These are phyloP conservation scores for Prunus mume DNA, from an alignment of 306 rosid genomes.

Conservation along the genomic window DNA sequence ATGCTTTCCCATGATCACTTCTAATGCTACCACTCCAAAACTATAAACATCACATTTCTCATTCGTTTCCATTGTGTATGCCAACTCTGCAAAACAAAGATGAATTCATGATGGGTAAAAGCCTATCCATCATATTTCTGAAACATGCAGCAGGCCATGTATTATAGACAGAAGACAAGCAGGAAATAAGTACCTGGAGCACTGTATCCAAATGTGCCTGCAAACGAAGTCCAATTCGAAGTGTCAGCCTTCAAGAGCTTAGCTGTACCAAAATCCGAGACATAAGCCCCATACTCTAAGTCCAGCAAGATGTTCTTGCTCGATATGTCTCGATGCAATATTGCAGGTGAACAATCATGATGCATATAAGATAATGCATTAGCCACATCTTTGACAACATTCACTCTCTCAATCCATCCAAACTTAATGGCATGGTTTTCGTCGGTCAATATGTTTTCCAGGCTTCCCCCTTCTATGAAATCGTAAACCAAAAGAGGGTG, in stretches of 20 bases:
- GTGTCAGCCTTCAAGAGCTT: conserved; percentile 17
- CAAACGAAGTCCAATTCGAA: conserved; percentile 4
- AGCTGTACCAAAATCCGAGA: conserved; percentile 18
- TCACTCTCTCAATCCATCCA: conserved; percentile 20
- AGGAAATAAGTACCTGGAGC: conserved; percentile 18
- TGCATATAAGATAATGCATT: conserved; percentile 16
- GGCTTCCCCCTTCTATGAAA: conserved; percentile 16
- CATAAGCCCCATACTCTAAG: not conserved
- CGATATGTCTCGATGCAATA: conserved; percentile 26
- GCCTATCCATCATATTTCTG: not conserved
- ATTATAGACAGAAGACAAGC: not conserved
- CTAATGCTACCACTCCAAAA: conserved; percentile 22
- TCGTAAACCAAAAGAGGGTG: conserved; percentile 16
- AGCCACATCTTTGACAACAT: conserved; percentile 10
- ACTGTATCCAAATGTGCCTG: conserved; percentile 24
- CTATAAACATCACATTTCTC: conserved; percentile 25
- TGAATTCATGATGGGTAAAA: not conserved
- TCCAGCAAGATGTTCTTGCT: conserved; percentile 23
- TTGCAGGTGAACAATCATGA: conserved; percentile 22
- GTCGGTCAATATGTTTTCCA: conserved; percentile 7
- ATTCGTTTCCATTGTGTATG: conserved; percentile 20
- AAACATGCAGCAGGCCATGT: not conserved
- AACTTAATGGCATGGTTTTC: conserved; percentile 3
- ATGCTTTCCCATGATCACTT: conserved; percentile 26
- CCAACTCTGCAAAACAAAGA: conserved; percentile 15